Percentiles rank a stretch among this genome's conserved stretches.
Conservation (phyloP, 306 rosid species). For the Trifolium pratense region DNA sequence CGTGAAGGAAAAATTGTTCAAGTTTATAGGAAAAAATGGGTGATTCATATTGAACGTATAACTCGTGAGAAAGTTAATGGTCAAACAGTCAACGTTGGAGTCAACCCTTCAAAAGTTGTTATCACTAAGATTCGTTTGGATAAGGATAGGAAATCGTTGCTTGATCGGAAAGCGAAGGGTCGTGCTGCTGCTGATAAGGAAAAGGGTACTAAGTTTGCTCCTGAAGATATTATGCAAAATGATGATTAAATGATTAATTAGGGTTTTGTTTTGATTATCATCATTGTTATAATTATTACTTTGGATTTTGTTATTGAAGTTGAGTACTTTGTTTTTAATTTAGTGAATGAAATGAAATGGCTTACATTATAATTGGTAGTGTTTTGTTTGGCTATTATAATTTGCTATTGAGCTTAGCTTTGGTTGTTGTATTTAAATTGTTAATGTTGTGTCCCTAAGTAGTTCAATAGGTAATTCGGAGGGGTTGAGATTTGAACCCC, state of each 20-base stretch:
- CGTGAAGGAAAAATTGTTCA: conserved; percentile 92
- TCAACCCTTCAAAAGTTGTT: conserved; percentile 80
- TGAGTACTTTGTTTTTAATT: background rate
- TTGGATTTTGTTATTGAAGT: background rate
- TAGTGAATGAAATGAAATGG: background rate
- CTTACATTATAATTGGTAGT: background rate
- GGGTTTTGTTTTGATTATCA: background rate
- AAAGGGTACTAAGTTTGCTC: conserved; percentile 89
- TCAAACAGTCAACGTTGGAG: conserved; percentile 86
- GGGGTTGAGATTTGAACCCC: too few species aligned
- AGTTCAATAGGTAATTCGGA: too few species aligned
- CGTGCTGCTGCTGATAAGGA: conserved; percentile 95
- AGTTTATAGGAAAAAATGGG: conserved; percentile 96
- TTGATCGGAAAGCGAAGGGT: conserved; percentile 95
- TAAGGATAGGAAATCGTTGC: conserved; percentile 88
- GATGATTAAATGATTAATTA: conserved; percentile 52
- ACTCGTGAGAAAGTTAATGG: conserved; percentile 98
- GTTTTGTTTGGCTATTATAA: background rate
- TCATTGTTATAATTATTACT: background rate
- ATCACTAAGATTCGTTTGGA: conserved; percentile 84
- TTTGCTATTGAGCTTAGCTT: background rate
- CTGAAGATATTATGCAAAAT: conserved; percentile 90
- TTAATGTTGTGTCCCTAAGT: too few species aligned
- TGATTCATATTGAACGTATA: conserved; percentile 89
- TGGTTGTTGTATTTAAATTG: background rate